Evolutionary conservation across 306 rosid genomes (phyloP).

Genomic region (Gillenia trifoliata): DNA sequence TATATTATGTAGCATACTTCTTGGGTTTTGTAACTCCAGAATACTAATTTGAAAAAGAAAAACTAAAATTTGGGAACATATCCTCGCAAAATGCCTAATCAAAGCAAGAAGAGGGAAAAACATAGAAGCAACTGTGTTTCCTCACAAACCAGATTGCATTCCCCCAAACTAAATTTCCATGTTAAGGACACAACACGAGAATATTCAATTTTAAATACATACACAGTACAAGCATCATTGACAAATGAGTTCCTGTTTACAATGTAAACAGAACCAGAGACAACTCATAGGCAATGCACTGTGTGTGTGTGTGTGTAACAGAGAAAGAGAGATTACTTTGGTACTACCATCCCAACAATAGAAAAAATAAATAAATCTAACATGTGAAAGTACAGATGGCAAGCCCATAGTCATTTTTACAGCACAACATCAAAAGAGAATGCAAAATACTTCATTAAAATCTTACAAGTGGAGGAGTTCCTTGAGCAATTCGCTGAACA

Average conservation of each 20-base stretch:
- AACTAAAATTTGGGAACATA: background rate
- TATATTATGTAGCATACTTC: background rate
- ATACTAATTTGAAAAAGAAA: background rate
- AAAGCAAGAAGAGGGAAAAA: background rate
- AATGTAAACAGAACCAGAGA: background rate
- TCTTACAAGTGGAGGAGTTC: slow-evolving; percentile 99
- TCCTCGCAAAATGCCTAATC: background rate
- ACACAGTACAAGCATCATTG: background rate
- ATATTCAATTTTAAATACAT: background rate
- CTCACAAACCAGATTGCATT: background rate
- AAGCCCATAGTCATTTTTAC: background rate
- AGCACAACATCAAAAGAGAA: background rate
- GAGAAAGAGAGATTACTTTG: background rate
- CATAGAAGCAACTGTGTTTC: background rate
- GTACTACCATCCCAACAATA: background rate
- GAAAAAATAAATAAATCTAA: background rate
- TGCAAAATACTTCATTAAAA: background rate
- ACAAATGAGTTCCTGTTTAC: background rate
- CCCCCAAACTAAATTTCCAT: background rate
- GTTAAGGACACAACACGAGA: background rate
- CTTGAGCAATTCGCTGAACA: slow-evolving; percentile 83
- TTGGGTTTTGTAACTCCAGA: background rate
- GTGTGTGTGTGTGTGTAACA: background rate
- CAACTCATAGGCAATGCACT: background rate
- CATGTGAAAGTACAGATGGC: background rate